phyloP scores from a whole-genome alignment of 2,329 filamentous ascomycete species.

The Fusarium stilboides region DNA sequence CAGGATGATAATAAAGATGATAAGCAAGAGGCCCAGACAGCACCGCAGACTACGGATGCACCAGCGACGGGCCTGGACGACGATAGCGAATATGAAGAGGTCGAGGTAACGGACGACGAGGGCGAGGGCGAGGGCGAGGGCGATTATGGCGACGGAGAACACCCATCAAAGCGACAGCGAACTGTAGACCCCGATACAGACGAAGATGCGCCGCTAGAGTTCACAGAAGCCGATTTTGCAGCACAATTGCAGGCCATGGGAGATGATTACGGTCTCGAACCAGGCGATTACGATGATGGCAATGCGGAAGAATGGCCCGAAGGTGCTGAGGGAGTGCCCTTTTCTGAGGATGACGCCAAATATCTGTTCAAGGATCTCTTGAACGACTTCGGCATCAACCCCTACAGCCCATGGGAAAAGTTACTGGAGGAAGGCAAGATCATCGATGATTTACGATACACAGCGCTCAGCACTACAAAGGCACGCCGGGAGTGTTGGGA shows the following conservation, averaged over 20 bases:
- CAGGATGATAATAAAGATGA: slow-evolving; percentile 19
- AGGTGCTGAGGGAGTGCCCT: slow-evolving; percentile 76
- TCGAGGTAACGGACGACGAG: slow-evolving; percentile 58
- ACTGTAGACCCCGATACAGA: slow-evolving; percentile 71
- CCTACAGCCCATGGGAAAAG: slow-evolving; percentile 93
- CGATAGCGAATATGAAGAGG: slow-evolving; percentile 80
- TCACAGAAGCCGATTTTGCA: slow-evolving; percentile 94
- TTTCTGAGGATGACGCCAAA: slow-evolving; percentile 82
- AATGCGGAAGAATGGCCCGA: slow-evolving; percentile 76
- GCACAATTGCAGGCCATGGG: slow-evolving; percentile 93
- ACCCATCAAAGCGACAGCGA: slow-evolving; percentile 75
- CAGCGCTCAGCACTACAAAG: slow-evolving; percentile 84
- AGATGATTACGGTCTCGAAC: slow-evolving; percentile 83
- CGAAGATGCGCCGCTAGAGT: slow-evolving; percentile 76
- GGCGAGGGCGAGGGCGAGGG: slow-evolving; percentile 74
- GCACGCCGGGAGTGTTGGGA: slow-evolving; percentile 86
- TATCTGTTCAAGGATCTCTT: slow-evolving; percentile 89
- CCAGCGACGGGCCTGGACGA: slow-evolving; percentile 49
- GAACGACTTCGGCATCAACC: slow-evolving; percentile 85
- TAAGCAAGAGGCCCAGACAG: background rate
- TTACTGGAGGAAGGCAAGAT: slow-evolving; percentile 86
- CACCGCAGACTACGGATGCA: slow-evolving; percentile 2
- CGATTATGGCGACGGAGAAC: slow-evolving; percentile 55
- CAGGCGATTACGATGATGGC: slow-evolving; percentile 81
- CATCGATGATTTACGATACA: slow-evolving; percentile 89